Conservation (phyloP, 2,329 filamentous ascomycete species). For the Aspergillus versicolor region DNA sequence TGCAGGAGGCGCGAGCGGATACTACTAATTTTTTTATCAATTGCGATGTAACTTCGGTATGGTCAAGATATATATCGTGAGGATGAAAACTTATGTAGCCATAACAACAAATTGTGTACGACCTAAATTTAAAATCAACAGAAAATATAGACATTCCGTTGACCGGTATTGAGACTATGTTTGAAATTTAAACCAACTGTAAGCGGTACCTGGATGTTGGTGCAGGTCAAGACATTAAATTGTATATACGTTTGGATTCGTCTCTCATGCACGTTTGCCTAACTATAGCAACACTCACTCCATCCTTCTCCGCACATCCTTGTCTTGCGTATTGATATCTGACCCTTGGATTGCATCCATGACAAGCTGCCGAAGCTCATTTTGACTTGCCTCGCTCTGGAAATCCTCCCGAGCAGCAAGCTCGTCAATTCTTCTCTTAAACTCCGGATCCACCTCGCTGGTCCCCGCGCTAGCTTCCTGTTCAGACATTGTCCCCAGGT, state of each 20-base stretch:
- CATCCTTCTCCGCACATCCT: slow-evolving; percentile 63
- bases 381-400: slow-evolving; percentile 75
- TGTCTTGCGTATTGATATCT: slow-evolving; percentile 58
- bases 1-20: neutral
- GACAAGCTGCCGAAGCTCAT: slow-evolving; percentile 73
- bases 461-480: slow-evolving; percentile 55
- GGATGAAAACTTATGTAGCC: too few relatives aligned
- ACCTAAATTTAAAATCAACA: too few relatives aligned
- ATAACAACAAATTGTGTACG: too few relatives aligned
- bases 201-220: neutral
- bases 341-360: slow-evolving; percentile 74
- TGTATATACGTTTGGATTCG: slow-evolving; percentile 2
- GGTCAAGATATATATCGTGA: too few relatives aligned
- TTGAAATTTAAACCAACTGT: too few relatives aligned
- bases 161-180: too few relatives aligned
- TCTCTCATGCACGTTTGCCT: neutral
- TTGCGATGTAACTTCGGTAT: too few relatives aligned
- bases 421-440: slow-evolving; percentile 83
- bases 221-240: neutral
- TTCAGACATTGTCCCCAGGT: slow-evolving; percentile 71
- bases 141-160: too few relatives aligned
- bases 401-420: slow-evolving; percentile 82
- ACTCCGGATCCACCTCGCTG: slow-evolving; percentile 73
- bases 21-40: too few relatives aligned
- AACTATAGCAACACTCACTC: slow-evolving; percentile 43